Base-by-base conservation (phyloP, 805 yeast species). In the Vanderwaltozyma yarrowii region DNA sequence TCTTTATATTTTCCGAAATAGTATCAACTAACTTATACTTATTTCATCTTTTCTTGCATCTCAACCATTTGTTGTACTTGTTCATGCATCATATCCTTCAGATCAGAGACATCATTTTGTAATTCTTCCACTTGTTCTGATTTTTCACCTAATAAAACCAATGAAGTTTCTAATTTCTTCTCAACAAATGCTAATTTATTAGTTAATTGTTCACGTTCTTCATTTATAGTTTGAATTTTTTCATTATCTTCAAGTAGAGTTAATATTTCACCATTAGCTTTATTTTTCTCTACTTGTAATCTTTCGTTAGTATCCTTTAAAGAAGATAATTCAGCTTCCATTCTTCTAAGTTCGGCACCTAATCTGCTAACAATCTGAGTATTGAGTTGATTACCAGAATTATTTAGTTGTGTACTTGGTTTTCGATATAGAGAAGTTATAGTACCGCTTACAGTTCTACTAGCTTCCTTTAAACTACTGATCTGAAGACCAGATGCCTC, bases 31-130 rank as follows among this genome's bases (percentile, higher is more conserved):
- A n/a, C n/a, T n/a, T 7, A 24, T 10, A 13, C 9, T 11, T 24
- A 24, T 10, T 8, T 41, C 23, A 38, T 19, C 9, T 39, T 42
- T 34, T 56, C 66, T 46, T 79, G 83, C 49, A 81, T 48, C 31
- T 73, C 80, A 32, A 86, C 77, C 74, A 89, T 70, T 46, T 88
- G 92, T 57, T 84, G 94, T 32, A 89, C 88, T 60, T 89, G 98
- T 44, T 73, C 73, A 43, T 76, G 70, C 58, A 86, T 72, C 66
- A 92, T 66, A 33, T 84, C 94, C 60, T 92, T 92, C 60, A 89
- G 67, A 60, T 92, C 98, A 4, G 67, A 71, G 14, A 92, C 89
- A 53, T 92, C 98, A 7, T 94, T 95, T 46, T 70, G 72, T 33
- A 92, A 67, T 58, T 92, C 98, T 39, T 78, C 82, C 5, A 84